These are phyloP conservation scores for Guadua angustifolia DNA, from an alignment of 176 grass and related monocot species.

Conservation along the genomic window DNA sequence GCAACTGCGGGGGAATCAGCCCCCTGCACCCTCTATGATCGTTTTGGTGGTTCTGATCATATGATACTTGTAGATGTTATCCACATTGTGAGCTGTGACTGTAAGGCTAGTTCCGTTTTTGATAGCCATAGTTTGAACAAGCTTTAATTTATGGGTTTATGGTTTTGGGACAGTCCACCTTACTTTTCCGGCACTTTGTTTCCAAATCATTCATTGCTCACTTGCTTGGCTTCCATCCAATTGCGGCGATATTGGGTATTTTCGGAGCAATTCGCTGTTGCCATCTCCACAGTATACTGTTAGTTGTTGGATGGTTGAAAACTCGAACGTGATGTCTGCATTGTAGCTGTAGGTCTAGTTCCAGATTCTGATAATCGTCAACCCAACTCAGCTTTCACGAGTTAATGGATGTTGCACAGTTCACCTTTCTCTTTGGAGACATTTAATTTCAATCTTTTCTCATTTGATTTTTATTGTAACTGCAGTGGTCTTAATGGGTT, in stretches of 20 bases:
- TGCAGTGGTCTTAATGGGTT: conserved; percentile 1
- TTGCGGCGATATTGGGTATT: not conserved
- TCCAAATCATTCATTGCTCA: conserved; percentile 12
- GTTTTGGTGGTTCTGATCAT: not conserved
- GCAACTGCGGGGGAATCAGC: not conserved
- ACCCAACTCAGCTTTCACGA: not conserved
- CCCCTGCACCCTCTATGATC: not conserved
- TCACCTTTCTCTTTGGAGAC: not conserved
- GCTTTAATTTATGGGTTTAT: not conserved
- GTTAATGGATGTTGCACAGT: not conserved
- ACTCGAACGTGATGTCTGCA: conserved; percentile 5
- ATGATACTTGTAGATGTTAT: not conserved
- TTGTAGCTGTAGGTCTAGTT: not conserved
- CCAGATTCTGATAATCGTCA: not conserved
- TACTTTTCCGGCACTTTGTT: not conserved
- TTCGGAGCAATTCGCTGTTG: not conserved
- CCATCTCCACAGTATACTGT: not conserved
- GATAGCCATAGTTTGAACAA: not conserved
- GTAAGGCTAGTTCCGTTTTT: not conserved
- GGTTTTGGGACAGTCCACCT: not conserved
- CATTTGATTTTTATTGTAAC: not conserved
- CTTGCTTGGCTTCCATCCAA: not conserved
- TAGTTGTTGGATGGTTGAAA: not conserved
- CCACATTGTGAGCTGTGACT: not conserved
- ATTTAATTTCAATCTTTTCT: not conserved